Conservation (phyloP, 208 protist genomes). For the Leishmania aethiopica region DNA sequence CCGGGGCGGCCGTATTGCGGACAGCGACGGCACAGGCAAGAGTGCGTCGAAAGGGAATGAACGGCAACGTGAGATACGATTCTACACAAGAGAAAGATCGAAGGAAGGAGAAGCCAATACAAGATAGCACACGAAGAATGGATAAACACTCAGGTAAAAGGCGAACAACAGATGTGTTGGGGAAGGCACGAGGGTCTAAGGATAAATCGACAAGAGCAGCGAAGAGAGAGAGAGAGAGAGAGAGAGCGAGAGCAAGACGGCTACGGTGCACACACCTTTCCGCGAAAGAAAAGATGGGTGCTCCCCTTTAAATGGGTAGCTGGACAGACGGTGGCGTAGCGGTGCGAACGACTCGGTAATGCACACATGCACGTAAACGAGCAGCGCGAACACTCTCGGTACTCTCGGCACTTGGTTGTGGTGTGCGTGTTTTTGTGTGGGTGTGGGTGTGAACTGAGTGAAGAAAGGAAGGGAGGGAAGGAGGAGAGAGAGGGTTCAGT, state of each 20-base stretch:
- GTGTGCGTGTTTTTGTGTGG: neutral
- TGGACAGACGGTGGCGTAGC: neutral
- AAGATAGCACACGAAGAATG: neutral
- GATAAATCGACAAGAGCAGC: constrained; percentile 7
- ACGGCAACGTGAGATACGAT: neutral
- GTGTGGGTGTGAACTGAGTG: neutral
- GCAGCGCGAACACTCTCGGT: neutral
- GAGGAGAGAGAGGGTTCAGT: neutral
- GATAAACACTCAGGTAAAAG: neutral
- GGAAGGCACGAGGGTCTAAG: neutral
- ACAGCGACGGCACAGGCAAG: constrained; percentile 4
- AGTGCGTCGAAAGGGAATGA: no score
- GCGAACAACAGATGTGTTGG: neutral
- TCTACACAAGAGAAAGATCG: neutral
- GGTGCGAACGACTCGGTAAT: neutral
- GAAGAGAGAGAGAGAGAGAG: constrained; percentile 1
- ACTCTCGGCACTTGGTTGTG: neutral
- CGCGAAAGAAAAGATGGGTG: neutral
- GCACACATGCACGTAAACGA: constrained; percentile 5
- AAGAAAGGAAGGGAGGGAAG: neutral
- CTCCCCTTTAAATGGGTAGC: neutral
- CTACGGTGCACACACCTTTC: constrained; percentile 3
- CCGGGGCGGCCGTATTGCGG: neutral
- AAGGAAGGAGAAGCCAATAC: neutral
- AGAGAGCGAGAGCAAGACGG: neutral